A percentile compares a stretch with the other conserved stretches of the same genome.
These are phyloP conservation scores for Fusarium sp. DNA, from an alignment of 2,329 filamentous ascomycete species.

Conservation along the genomic window DNA sequence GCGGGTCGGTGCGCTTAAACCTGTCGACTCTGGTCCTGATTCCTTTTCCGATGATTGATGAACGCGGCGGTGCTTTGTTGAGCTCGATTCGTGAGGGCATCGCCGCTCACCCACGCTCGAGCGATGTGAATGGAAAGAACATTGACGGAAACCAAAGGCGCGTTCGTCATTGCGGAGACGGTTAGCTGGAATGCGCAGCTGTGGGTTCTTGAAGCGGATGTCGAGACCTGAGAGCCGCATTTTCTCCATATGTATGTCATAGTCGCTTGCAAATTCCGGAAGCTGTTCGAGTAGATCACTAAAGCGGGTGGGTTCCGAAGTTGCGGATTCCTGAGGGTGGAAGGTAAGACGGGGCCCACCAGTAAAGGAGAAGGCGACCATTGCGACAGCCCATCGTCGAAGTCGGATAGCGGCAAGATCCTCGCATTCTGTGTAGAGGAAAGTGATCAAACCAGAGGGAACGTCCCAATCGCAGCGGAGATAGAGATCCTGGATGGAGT, in stretches of 20 bases:
- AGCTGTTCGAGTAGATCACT: constrained; percentile 58
- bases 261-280: constrained; percentile 64
- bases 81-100: constrained; percentile 60
- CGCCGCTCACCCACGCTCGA: constrained; percentile 64
- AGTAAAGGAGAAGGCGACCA: constrained; percentile 68
- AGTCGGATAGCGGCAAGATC: constrained; percentile 63
- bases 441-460: constrained; percentile 62
- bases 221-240: constrained; percentile 64
- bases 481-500: constrained; percentile 70
- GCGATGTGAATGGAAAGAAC: constrained; percentile 71
- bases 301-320: constrained; percentile 54
- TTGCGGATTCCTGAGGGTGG: constrained; percentile 46
- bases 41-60: constrained; percentile 15
- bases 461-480: constrained; percentile 71
- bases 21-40: constrained; percentile 30
- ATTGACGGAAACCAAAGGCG: constrained; percentile 70
- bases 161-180: constrained; percentile 67
- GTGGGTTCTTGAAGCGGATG: constrained; percentile 69
- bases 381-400: constrained; percentile 70
- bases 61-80: constrained; percentile 30
- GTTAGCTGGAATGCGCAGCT: constrained; percentile 69
- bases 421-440: constrained; percentile 67
- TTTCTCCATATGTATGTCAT: constrained; percentile 64
- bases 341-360: constrained; percentile 51
- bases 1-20: constrained; percentile 41